Evolutionary conservation across 345 rosid species (phyloP).

Genomic region (Iberis pinnata): DNA sequence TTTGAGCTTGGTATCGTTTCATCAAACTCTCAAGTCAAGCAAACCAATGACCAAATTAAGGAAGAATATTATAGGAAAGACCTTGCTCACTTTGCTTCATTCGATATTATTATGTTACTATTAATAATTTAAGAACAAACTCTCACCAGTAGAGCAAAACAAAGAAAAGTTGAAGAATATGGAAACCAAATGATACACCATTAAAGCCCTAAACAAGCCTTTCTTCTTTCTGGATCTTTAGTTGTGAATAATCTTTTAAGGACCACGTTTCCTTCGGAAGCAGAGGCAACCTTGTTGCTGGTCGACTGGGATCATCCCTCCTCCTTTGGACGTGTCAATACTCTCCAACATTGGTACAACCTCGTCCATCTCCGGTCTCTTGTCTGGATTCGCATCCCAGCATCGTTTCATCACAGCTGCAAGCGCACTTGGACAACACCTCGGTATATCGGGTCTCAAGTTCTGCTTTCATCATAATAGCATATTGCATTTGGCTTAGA

Average conservation of each 20-base stretch:
- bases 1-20: too few species aligned
- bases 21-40: too few species aligned
- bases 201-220: constrained; percentile 23
- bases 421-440: constrained; percentile 88
- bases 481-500: constrained; percentile 7
- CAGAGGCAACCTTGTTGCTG: constrained; percentile 82
- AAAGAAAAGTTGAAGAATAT: constrained; percentile 19
- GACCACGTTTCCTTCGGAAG: constrained; percentile 79
- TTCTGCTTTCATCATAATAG: constrained; percentile 44
- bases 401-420: constrained; percentile 91
- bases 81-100: too few species aligned
- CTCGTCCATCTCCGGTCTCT: constrained; percentile 97
- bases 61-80: too few species aligned
- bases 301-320: constrained; percentile 93
- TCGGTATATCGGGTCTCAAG: constrained; percentile 93
- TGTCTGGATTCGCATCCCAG: constrained; percentile 95
- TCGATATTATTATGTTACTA: too few species aligned
- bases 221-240: constrained; percentile 13
- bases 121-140: too few species aligned
- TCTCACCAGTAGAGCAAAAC: constrained; percentile 12
- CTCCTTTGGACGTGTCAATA: constrained; percentile 79
- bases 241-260: constrained; percentile 34
- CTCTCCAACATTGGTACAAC: constrained; percentile 87
- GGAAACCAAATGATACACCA: constrained; percentile 29
- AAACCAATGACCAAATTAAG: too few species aligned